Evolutionary conservation across 2,329 filamentous ascomycete species (phyloP).

Genomic region (Aspergillus phoenicis): DNA sequence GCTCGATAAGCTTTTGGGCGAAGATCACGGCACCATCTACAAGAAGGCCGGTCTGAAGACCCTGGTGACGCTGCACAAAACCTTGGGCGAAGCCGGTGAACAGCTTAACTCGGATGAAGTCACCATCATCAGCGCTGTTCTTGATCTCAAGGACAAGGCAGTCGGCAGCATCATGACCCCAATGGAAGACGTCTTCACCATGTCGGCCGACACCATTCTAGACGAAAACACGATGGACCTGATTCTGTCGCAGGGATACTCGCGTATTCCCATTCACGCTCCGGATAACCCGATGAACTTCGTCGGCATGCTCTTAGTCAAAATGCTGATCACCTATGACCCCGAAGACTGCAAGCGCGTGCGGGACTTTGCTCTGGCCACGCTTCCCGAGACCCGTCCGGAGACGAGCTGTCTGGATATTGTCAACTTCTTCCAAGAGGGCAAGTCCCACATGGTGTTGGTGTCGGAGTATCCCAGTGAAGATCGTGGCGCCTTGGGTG

Average conservation of each 20-base stretch:
- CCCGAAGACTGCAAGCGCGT: conserved; percentile 88
- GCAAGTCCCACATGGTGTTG: conserved; percentile 97
- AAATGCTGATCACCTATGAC: conserved; percentile 98
- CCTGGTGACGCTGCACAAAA: conserved; percentile 90
- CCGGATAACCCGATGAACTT: conserved; percentile 84
- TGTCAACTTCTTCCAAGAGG: conserved; percentile 99
- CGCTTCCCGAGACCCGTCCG: conserved; percentile 88
- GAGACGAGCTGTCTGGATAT: conserved; percentile 98
- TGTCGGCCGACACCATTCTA: conserved; percentile 91
- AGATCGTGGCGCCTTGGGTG: conserved; percentile 84
- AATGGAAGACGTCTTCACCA: conserved; percentile 94
- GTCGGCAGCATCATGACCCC: conserved; percentile 98
- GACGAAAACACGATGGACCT: conserved; percentile 94
- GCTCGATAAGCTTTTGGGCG: conserved; percentile 87
- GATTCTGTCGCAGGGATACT: conserved; percentile 92
- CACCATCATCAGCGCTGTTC: conserved; percentile 94
- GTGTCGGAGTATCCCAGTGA: conserved; percentile 92
- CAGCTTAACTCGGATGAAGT: conserved; percentile 96
- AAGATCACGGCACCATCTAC: conserved; percentile 95
- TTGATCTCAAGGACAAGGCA: conserved; percentile 94
- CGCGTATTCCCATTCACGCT: conserved; percentile 90
- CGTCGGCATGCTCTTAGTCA: conserved; percentile 95
- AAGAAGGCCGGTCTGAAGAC: conserved; percentile 98
- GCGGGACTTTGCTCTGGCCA: conserved; percentile 87
- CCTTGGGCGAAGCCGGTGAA: conserved; percentile 78